Evolutionary conservation across 208 protist genomes (phyloP).

Genomic region (Hexamita inflata): DNA sequence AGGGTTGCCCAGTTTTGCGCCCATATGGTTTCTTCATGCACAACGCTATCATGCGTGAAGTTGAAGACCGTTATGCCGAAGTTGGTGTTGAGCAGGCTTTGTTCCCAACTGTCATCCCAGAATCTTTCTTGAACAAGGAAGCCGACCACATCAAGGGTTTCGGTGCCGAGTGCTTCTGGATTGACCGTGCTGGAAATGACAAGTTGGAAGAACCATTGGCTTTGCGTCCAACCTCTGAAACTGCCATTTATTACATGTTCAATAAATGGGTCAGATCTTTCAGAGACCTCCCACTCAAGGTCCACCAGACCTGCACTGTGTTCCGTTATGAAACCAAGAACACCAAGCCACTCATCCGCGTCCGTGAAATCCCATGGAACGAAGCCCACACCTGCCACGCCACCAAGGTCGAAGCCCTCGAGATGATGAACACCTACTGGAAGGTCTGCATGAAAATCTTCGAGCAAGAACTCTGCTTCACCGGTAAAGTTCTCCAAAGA

Average conservation of each 20-base stretch:
- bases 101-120: slow-evolving; percentile 48
- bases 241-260: slow-evolving; percentile 51
- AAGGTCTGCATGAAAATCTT: slow-evolving; percentile 36
- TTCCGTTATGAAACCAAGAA: slow-evolving; percentile 48
- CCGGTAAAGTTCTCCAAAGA: slow-evolving; percentile 36
- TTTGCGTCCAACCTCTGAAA: slow-evolving; percentile 50
- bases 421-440: slow-evolving; percentile 33
- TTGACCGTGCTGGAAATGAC: slow-evolving; percentile 33
- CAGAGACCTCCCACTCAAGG: slow-evolving; percentile 49
- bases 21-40: slow-evolving; percentile 49
- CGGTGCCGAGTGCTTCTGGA: slow-evolving; percentile 45
- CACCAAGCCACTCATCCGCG: slow-evolving; percentile 47
- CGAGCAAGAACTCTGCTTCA: slow-evolving; percentile 32
- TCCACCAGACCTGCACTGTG: slow-evolving; percentile 48
- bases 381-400: slow-evolving; percentile 48
- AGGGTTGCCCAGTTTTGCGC: slow-evolving; percentile 43
- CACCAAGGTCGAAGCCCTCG: slow-evolving; percentile 38
- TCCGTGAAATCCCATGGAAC: slow-evolving; percentile 52
- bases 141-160: slow-evolving; percentile 48
- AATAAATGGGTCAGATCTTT: slow-evolving; percentile 41
- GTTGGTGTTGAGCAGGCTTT: slow-evolving; percentile 33
- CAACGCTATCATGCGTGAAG: slow-evolving; percentile 41
- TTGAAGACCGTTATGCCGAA: slow-evolving; percentile 40
- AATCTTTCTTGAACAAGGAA: slow-evolving; percentile 40
- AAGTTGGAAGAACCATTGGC: slow-evolving; percentile 40